Evolutionary conservation across 2,329 filamentous ascomycete species (phyloP).

Genomic region (Fusarium nanum): DNA sequence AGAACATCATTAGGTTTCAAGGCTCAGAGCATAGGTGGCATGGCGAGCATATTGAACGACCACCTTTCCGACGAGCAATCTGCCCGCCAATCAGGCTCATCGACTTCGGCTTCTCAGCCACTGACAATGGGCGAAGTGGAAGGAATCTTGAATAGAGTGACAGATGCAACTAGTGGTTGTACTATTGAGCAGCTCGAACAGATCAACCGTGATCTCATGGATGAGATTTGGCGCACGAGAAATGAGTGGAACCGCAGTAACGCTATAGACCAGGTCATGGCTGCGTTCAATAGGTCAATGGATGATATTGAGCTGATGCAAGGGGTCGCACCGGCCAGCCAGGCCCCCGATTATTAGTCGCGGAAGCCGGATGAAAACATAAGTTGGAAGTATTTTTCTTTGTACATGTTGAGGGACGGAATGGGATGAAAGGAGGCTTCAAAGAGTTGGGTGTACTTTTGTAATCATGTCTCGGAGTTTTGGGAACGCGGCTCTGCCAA

Average conservation of each 20-base stretch:
- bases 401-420: conserved; percentile 23
- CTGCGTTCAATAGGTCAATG: conserved; percentile 81
- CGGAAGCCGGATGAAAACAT: neutral
- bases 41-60: conserved; percentile 57
- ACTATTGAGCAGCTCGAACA: conserved; percentile 96
- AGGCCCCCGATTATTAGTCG: conserved; percentile 46
- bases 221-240: conserved; percentile 83
- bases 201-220: conserved; percentile 90
- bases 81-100: conserved; percentile 50
- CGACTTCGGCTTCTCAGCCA: conserved; percentile 60
- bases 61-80: conserved; percentile 52
- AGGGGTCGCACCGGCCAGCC: conserved; percentile 58
- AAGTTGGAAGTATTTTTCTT: conserved; percentile 1
- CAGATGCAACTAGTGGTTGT: conserved; percentile 76
- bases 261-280: conserved; percentile 72
- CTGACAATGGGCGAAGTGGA: conserved; percentile 64
- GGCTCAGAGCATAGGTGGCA: conserved; percentile 45
- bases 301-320: conserved; percentile 72
- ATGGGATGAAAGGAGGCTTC: conserved; percentile 14
- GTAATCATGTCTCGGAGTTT: conserved; percentile 41
- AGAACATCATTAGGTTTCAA: conserved; percentile 50
- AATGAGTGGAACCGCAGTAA: conserved; percentile 85
- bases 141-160: conserved; percentile 71
- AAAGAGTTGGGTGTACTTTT: conserved; percentile 39
- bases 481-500: conserved; percentile 29